Evolutionary conservation across 805 yeast species (phyloP).

Genomic region (Pichia insulana): DNA sequence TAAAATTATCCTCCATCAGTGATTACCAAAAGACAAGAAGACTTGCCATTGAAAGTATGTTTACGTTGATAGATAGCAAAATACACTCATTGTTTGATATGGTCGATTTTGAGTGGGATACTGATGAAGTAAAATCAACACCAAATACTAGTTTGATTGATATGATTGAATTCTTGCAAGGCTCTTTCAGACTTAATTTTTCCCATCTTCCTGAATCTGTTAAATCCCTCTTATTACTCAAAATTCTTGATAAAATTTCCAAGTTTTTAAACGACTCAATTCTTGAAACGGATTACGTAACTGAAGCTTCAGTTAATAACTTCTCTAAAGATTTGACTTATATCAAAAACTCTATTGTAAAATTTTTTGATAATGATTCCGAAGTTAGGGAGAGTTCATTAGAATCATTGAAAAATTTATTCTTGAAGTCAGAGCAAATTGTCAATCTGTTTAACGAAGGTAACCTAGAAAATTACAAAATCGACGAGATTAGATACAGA

Average conservation of each 20-base stretch:
- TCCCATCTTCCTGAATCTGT: conserved; percentile 73
- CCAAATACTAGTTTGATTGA: conserved; percentile 75
- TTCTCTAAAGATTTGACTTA: conserved; percentile 76
- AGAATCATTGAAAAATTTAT: conserved; percentile 19
- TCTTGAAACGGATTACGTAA: conserved; percentile 45
- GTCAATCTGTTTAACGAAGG: conserved; percentile 63
- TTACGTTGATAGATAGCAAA: conserved; percentile 72
- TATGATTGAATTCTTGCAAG: conserved; percentile 75
- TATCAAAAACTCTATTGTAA: conserved; percentile 49
- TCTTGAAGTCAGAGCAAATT: conserved; percentile 71
- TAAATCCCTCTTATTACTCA: conserved; percentile 68
- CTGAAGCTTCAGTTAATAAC: conserved; percentile 55
- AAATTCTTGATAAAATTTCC: conserved; percentile 81
- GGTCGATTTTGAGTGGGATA: conserved; percentile 80
- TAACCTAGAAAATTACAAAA: conserved; percentile 35
- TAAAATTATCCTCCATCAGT: conserved; percentile 32
- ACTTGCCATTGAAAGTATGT: conserved; percentile 71
- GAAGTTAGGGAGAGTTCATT: background rate
- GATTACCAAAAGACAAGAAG: conserved; percentile 46
- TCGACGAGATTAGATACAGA: conserved; percentile 46
- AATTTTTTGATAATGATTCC: conserved; percentile 18
- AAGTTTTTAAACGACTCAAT: conserved; percentile 57
- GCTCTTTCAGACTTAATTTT: conserved; percentile 78
- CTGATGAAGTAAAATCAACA: conserved; percentile 40
- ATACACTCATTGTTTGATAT: conserved; percentile 74